A percentile compares a stretch with the other conserved stretches of the same genome.
These are phyloP conservation scores for Rhynchosporium secalis DNA, from an alignment of 2,329 filamentous ascomycete genomes.

Conservation along the genomic window DNA sequence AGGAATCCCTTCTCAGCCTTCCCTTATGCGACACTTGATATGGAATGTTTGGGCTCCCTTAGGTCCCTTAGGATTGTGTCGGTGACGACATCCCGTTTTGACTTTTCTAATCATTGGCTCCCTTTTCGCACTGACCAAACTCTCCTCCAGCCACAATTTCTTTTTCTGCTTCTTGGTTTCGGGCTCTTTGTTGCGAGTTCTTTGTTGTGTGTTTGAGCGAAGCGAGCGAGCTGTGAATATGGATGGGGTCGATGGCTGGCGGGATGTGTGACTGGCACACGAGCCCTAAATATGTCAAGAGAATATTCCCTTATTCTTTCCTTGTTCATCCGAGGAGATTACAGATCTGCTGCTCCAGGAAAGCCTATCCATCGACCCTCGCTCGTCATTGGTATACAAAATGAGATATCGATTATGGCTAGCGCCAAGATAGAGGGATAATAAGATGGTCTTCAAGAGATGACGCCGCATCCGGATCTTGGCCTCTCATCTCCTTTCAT, in stretches of 20 bases:
- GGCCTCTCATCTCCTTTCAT: neutral
- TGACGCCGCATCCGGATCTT: neutral
- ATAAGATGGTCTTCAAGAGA: slow-evolving; percentile 6
- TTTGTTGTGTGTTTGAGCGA: slow-evolving; percentile 7
- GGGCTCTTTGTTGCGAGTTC: slow-evolving; percentile 4
- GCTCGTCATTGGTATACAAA: neutral
- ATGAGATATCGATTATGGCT: neutral
- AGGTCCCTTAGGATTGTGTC: neutral
- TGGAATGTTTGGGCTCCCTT: neutral
- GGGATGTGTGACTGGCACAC: neutral
- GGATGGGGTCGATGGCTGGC: neutral
- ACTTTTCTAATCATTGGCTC: neutral
- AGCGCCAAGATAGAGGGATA: neutral
- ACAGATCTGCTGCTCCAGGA: neutral
- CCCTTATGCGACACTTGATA: slow-evolving; percentile 9
- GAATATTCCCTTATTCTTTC: neutral
- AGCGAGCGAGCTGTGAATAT: slow-evolving; percentile 1
- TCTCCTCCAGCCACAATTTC: slow-evolving; percentile 5
- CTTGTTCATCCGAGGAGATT: slow-evolving; percentile 11
- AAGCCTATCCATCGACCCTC: neutral
- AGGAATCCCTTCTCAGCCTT: slow-evolving; percentile 3
- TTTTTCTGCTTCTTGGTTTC: neutral
- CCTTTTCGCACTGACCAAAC: neutral
- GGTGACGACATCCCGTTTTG: slow-evolving; percentile 6
- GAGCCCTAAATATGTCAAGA: slow-evolving; percentile 6